Evolutionary conservation across 2,329 filamentous ascomycete genomes (phyloP), one percentile per base, ranked within the genome.

Genomic region (Sclerotinia subarctica): DNA sequence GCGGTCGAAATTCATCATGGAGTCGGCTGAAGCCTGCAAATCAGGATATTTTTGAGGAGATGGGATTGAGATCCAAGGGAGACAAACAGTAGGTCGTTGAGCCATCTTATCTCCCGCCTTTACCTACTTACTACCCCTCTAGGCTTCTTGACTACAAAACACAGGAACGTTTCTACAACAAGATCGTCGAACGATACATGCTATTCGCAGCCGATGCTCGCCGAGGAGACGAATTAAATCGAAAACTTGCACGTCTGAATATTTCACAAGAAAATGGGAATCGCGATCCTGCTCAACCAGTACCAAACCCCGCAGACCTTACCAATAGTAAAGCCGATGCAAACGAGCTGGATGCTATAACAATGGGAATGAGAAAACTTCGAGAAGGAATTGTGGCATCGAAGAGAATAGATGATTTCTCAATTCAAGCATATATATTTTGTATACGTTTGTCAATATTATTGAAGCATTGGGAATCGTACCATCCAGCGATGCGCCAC

Each of bases 361-460:
- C 97, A 66, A 86, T 91, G 74, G 92, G 94, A 3, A 89, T 98
- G 77, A 89, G 95, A 70, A 98, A 97, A 78, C 86, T 99, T 44
- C 88, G 95, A 68, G 95, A 99, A 81, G 94, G 90, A 32, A 89
- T 98, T 59, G 87, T 96, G 3, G 92, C 92, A 17, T 89, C 91
- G 11, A 87, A 88, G 65, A 88, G 94, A 26, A 82, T 84, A 47
- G 91, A 97, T 76, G 83, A 86, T 64, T 99, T 99, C 79, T 89
- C 94, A 1, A 88, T 91, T n/a, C 89, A 93, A 73, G 92, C 89
- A 21, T 97, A 98, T 79, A 88, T 96, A 70, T 98, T 98, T 82
- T 93, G 92, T 74, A 92, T 96, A 74, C 90, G 94, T 66, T 84
- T 94, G 35, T 89, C 91, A 32, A 89, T 99, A 70, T 85, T 97